These are phyloP conservation scores for Neolentinus lepideus DNA, from an alignment of 1,284 basidiomycete genomes.

Conservation along the genomic window DNA sequence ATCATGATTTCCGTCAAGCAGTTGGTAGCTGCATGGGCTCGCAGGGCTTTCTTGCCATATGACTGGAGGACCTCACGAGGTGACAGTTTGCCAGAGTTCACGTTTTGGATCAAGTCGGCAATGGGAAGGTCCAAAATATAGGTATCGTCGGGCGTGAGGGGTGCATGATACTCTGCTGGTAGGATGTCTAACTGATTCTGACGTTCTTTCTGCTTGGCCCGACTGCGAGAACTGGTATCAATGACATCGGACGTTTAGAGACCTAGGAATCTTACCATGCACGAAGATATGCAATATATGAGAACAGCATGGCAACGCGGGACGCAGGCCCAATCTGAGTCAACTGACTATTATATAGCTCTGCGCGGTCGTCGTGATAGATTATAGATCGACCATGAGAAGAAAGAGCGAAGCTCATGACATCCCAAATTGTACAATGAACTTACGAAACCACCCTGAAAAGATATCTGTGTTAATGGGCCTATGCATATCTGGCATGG, in stretches of 20 bases:
- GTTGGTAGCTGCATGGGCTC: conserved; percentile 45
- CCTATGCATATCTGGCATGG: too few species aligned
- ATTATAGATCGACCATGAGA: too few species aligned
- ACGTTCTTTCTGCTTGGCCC: conserved; percentile 42
- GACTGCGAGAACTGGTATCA: not conserved
- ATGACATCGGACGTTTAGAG: not conserved
- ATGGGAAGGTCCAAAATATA: conserved; percentile 32
- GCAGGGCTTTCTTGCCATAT: conserved; percentile 43
- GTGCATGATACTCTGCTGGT: conserved; percentile 29
- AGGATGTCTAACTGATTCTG: conserved; percentile 32
- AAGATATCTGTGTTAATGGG: too few species aligned
- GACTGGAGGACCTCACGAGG: conserved; percentile 36
- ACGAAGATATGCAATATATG: not conserved
- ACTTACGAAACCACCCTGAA: too few species aligned
- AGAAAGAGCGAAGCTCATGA: too few species aligned
- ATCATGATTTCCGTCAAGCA: conserved; percentile 54
- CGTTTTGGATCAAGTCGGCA: conserved; percentile 30
- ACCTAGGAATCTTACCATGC: not conserved
- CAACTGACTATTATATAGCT: too few species aligned
- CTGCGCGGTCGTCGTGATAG: too few species aligned
- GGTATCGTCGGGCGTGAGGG: conserved; percentile 30
- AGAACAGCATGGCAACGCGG: conserved; percentile 2
- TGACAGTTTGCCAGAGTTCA: conserved; percentile 30
- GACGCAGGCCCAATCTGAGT: too few species aligned
- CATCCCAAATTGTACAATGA: too few species aligned